Conservation (phyloP, 1,284 basidiomycete species). For the Boletus hoseneyae region DNA sequence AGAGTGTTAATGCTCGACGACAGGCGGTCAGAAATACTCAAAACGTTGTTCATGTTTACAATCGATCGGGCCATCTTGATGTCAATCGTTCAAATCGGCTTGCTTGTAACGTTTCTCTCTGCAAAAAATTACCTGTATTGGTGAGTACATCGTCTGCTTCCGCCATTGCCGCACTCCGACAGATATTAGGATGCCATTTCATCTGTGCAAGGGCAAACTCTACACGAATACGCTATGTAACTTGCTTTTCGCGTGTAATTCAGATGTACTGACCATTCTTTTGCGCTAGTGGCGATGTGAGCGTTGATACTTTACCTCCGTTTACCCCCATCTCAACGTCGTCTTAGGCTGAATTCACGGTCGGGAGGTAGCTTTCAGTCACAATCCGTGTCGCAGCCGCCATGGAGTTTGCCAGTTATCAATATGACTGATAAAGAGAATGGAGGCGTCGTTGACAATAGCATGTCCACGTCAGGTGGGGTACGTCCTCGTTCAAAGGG, state of each 20-base stretch:
- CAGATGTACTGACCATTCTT: conserved; percentile 1
- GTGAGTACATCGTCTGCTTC: neutral
- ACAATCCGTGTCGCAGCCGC: conserved; percentile 4
- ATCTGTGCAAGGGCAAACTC: conserved; percentile 41
- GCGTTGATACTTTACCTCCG: neutral
- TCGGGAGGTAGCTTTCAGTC: conserved; percentile 4
- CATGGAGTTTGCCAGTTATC: conserved; percentile 12
- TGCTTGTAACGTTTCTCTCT: conserved; percentile 15
- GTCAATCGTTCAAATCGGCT: conserved; percentile 19
- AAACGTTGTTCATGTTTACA: conserved; percentile 17
- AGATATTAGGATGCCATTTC: conserved; percentile 18
- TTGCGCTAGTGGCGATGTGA: conserved; percentile 18
- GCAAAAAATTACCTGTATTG: conserved; percentile 18
- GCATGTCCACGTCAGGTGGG: conserved; percentile 31
- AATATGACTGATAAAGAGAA: conserved; percentile 6
- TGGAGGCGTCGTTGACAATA: conserved; percentile 2
- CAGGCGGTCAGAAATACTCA: conserved; percentile 17
- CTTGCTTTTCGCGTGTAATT: neutral
- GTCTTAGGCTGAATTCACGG: conserved; percentile 16
- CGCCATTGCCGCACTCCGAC: neutral
- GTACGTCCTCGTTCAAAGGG: conserved; percentile 3
- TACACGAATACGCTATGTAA: conserved; percentile 21
- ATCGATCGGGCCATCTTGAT: conserved; percentile 23
- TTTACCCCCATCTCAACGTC: neutral
- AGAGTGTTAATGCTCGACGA: neutral